Evolutionary conservation across 768 basidiomycete genomes (phyloP).

Genomic region (Dioszegia crocea): DNA sequence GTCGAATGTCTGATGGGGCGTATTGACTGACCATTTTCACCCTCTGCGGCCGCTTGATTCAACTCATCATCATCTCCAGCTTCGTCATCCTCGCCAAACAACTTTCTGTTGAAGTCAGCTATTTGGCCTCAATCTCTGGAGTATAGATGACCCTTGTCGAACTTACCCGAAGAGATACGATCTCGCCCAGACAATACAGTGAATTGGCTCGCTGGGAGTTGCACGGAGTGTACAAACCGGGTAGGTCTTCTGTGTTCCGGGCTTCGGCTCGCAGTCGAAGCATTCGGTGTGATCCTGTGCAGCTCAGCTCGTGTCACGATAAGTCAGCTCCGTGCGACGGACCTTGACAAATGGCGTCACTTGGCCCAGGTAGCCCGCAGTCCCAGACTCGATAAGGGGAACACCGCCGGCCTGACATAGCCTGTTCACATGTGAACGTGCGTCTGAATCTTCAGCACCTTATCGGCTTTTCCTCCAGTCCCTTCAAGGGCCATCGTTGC

Average conservation of each 20-base stretch:
- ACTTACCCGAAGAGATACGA: slow-evolving; percentile 87
- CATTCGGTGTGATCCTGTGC: slow-evolving; percentile 80
- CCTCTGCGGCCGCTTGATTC: slow-evolving; percentile 84
- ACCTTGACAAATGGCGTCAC: slow-evolving; percentile 91
- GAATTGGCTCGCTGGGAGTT: slow-evolving; percentile 93
- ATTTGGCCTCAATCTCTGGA: neutral
- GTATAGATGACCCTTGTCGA: too few relatives aligned
- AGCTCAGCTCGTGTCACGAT: slow-evolving; percentile 1
- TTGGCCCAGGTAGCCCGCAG: slow-evolving; percentile 93
- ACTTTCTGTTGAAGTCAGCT: slow-evolving; percentile 58
- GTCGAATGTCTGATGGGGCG: neutral
- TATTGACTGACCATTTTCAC: slow-evolving; percentile 72
- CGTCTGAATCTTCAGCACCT: slow-evolving; percentile 57
- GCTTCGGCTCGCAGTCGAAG: slow-evolving; percentile 92
- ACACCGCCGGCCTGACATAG: slow-evolving; percentile 92
- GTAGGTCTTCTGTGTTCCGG: slow-evolving; percentile 78
- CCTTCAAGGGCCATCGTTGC: too few relatives aligned
- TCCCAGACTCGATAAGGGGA: slow-evolving; percentile 91
- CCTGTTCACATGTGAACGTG: slow-evolving; percentile 89
- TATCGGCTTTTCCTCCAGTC: neutral
- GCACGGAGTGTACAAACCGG: slow-evolving; percentile 97
- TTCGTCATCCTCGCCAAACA: slow-evolving; percentile 83
- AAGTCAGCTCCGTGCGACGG: slow-evolving; percentile 11
- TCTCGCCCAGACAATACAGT: slow-evolving; percentile 99
- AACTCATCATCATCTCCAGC: slow-evolving; percentile 71